These are phyloP conservation scores for Monilinia vaccinii-corymbosi DNA, from an alignment of 2,329 filamentous ascomycete species.

Conservation along the genomic window DNA sequence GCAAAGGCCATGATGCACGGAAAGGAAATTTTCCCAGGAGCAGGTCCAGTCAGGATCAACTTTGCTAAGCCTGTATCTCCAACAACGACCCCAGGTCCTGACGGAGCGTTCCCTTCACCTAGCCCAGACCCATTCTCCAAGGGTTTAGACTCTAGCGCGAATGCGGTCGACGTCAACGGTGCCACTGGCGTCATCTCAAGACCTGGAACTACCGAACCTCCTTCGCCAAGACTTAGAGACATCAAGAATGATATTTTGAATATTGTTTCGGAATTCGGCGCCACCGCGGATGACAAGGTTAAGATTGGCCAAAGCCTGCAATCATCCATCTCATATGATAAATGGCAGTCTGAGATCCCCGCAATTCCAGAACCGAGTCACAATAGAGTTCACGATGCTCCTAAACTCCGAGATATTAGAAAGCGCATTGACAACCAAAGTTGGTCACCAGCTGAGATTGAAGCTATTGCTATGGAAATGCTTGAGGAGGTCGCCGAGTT, in stretches of 20 bases:
- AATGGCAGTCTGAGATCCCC: constrained; percentile 77
- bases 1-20: constrained; percentile 85
- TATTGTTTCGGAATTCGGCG: constrained; percentile 85
- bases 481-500: constrained; percentile 93
- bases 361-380: constrained; percentile 80
- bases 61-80: constrained; percentile 93
- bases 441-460: constrained; percentile 77
- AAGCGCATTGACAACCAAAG: constrained; percentile 97
- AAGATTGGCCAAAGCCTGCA: constrained; percentile 68
- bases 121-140: constrained; percentile 77
- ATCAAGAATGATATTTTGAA: constrained; percentile 74
- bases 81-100: constrained; percentile 80
- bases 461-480: constrained; percentile 88
- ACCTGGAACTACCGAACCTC: constrained; percentile 44
- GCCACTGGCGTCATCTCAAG: constrained; percentile 33
- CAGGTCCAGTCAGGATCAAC: constrained; percentile 88
- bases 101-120: constrained; percentile 79
- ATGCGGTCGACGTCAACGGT: constrained; percentile 29
- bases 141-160: constrained; percentile 40
- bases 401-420: constrained; percentile 87
- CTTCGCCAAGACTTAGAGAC: constrained; percentile 64
- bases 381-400: constrained; percentile 83
- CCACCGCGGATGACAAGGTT: constrained; percentile 65
- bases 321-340: constrained; percentile 63
- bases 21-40: constrained; percentile 96